Evolutionary conservation across 2,329 filamentous ascomycete genomes (phyloP), one percentile per base, ranked within the genome.

Genomic region (Stagonosporopsis cucurbitacearum): DNA sequence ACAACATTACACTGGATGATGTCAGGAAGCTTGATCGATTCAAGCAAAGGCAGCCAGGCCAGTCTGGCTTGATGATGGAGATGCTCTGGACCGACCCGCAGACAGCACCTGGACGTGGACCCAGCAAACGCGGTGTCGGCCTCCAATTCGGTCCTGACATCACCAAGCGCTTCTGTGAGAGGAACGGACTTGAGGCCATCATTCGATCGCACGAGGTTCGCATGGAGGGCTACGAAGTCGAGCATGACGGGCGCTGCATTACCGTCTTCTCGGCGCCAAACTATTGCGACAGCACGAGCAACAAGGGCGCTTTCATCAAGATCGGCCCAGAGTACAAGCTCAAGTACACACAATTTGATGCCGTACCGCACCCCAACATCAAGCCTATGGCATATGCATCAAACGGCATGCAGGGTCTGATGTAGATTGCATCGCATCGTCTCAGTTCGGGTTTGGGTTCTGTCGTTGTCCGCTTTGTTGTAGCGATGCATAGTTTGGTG

Each of bases 51-150:
- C 94, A 98, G 71, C 94, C 95, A 2, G 95, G 95, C 28, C 95
- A 99, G 76, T 81, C 90, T 44, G 95, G 95, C 13, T 80, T 99
- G 68, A 99, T 99, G 95, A 99, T 99, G 95, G 95, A 99, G 79
- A 99, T 99, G 95, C 85, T 99, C 42, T 99, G 95, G 95, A 98
- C 95, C 0, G 95, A 99, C 73, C 95, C 95, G 2, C 95, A 99
- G 75, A 84, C 90, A 0, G 83, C 87, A 66, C 88, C 90, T 25
- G 95, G 95, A 48, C 88, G 95, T 65, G 92, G 93, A 8, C 95
- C 95, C 40, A 96, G 92, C 81, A 99, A 99, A 83, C 87, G 95
- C 73, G 95, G 95, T 64, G 94, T 99, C 19, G 95, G 95, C 48
- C 85, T 98, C 78, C 93, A 98, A 74, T 99, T 99, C 68, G 95